Evolutionary conservation across 306 rosid genomes (phyloP), one percentile per base, ranked within the genome.

Genomic region (Gastrolobium bilobum): DNA sequence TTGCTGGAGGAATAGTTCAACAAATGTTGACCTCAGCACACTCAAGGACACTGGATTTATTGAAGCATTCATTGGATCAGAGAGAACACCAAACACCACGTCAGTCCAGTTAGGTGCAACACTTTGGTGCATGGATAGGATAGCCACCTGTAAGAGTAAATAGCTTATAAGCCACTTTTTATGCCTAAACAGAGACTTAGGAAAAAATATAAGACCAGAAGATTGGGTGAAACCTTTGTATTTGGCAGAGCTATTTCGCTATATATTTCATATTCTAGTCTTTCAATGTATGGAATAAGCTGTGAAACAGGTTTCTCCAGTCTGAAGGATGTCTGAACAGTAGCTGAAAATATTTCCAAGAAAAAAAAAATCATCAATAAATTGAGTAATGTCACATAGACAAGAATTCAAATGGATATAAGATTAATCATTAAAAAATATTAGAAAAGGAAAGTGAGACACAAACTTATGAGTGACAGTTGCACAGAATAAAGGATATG

Each of bases 71-170:
- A 85, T 70, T n/a, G 96, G 93, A 79, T 86, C 89, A 14, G 97
- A 86, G 78, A 92, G 92, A 88, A 89, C 84, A 53, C 98, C 99
- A 48, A 95, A 88, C 67, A 86, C 92, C 78, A 92, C 96, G 4
- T 77, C 83, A 35, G 94, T 91, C 81, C 77, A 77, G 85, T 90
- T 83, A 80, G 91, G 86, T 52, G 74, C 81, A 74, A 77, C 87
- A 64, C 74, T 48, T 79, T 79, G 88, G 65, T 91, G 94, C 92
- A 92, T 86, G 59, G 98, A 95, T 79, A 92, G 81, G 71, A 92
- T 31, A 76, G 88, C 91, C 68, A 95, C 96, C 99, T 95, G 93
- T 75, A 63, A 80, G 70, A 51, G 79, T 50, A 75, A 57, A 29
- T 54, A 80, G 58, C 38, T 9, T 71, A 75, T 71, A 59, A 85